These are phyloP conservation scores for Ogataea neopini DNA, from an alignment of 805 yeast species.

Conservation along the genomic window DNA sequence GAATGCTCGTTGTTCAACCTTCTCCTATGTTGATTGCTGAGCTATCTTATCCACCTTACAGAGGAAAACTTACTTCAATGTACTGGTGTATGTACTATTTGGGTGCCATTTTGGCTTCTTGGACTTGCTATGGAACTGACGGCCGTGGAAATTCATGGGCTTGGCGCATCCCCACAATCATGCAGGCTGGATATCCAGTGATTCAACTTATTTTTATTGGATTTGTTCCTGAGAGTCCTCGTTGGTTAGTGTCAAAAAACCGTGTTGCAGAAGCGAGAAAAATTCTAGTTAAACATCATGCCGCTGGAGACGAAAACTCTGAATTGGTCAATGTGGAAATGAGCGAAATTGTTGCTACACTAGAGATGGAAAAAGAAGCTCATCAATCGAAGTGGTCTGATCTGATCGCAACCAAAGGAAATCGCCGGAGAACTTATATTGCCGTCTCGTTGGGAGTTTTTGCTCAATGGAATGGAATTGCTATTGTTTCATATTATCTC, in stretches of 20 bases:
- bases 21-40: constrained; percentile 54
- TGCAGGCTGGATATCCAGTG: constrained; percentile 51
- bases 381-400: constrained; percentile 38
- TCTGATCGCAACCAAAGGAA: constrained; percentile 37
- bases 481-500: constrained; percentile 48
- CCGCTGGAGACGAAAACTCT: constrained; percentile 35
- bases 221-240: constrained; percentile 47
- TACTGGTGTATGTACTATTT: constrained; percentile 49
- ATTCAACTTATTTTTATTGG: constrained; percentile 39
- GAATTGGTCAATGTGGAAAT: constrained; percentile 39
- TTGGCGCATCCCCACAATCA: constrained; percentile 57
- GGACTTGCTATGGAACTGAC: constrained; percentile 46
- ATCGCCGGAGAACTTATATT: constrained; percentile 41
- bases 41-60: constrained; percentile 47
- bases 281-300: constrained; percentile 39
- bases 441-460: constrained; percentile 33
- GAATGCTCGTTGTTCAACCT: constrained; percentile 42
- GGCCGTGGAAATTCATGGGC: constrained; percentile 36
- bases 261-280: constrained; percentile 38
- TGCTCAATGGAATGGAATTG: constrained; percentile 47
- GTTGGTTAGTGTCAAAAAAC: constrained; percentile 41
- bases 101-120: constrained; percentile 48
- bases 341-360: constrained; percentile 38
- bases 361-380: constrained; percentile 39
- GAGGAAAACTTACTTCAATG: constrained; percentile 44